These are phyloP conservation scores for Colletotrichum paranaense DNA, from an alignment of 2,329 filamentous ascomycete species.

Conservation along the genomic window DNA sequence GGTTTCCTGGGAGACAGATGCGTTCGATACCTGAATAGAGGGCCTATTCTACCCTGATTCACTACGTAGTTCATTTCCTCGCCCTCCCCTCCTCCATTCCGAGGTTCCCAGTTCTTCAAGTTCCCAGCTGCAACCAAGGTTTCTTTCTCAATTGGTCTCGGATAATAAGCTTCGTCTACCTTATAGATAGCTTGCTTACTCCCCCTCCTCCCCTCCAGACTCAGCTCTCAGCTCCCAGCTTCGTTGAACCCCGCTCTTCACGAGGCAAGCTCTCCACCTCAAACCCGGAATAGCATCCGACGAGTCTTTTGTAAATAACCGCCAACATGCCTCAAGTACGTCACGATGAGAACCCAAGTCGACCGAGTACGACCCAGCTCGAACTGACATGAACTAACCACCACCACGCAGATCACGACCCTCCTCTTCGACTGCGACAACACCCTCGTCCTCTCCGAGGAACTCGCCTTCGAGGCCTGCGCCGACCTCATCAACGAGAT, in stretches of 20 bases:
- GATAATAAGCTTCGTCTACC: conserved; percentile 2
- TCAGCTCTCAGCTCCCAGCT: not conserved
- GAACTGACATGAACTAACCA: not conserved
- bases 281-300: not conserved
- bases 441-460: conserved; percentile 92
- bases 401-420: conserved; percentile 68
- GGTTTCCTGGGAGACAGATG: not conserved
- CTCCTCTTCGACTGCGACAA: conserved; percentile 87
- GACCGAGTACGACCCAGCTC: not conserved
- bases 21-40: too few relatives aligned
- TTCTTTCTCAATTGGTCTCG: conserved; percentile 19
- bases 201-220: not conserved
- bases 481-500: conserved; percentile 91
- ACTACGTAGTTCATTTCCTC: not conserved
- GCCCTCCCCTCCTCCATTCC: not conserved
- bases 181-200: not conserved
- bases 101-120: not conserved
- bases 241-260: not conserved
- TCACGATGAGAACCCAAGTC: not conserved
- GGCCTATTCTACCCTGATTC: not conserved
- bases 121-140: not conserved
- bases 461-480: conserved; percentile 91
- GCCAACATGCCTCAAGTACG: conserved; percentile 49
- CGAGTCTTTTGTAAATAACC: conserved; percentile 20
- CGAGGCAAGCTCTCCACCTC: not conserved